A percentile compares a stretch with the other conserved stretches of the same genome.
Evolutionary conservation across 2,329 filamentous ascomycete genomes (phyloP).

Genomic region (Colletotrichum sp.): DNA sequence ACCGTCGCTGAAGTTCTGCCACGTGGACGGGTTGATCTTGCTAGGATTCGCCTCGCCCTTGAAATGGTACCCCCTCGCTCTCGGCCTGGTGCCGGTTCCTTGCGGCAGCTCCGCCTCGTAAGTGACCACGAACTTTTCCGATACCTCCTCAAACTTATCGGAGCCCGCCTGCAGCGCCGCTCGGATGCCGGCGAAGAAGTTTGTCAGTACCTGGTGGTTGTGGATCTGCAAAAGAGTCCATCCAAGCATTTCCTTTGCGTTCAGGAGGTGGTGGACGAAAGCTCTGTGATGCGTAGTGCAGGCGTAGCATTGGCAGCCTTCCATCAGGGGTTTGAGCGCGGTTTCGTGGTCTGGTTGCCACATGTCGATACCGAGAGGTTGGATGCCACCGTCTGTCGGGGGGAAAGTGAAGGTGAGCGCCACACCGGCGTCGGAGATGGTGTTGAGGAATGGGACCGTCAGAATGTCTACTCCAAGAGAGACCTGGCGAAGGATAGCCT

Average conservation of each 20-base stretch:
- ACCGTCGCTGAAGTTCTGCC: slow-evolving; percentile 56
- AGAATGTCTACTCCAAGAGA: slow-evolving; percentile 81
- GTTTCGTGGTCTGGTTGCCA: slow-evolving; percentile 69
- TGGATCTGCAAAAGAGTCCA: slow-evolving; percentile 94
- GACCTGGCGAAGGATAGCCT: slow-evolving; percentile 78
- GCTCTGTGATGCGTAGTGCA: slow-evolving; percentile 86
- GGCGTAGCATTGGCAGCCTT: slow-evolving; percentile 78
- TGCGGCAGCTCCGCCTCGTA: slow-evolving; percentile 78
- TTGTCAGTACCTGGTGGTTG: slow-evolving; percentile 76
- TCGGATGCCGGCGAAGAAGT: slow-evolving; percentile 78
- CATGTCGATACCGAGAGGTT: slow-evolving; percentile 78
- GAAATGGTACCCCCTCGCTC: slow-evolving; percentile 82
- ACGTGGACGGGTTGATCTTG: slow-evolving; percentile 72
- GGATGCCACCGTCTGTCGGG: slow-evolving; percentile 19
- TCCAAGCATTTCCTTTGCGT: slow-evolving; percentile 94
- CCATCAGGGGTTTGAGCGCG: slow-evolving; percentile 65
- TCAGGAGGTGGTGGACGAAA: slow-evolving; percentile 85
- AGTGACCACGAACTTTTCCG: slow-evolving; percentile 43
- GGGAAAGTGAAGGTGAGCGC: slow-evolving; percentile 80
- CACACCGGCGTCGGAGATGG: slow-evolving; percentile 82
- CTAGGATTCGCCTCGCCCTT: slow-evolving; percentile 70
- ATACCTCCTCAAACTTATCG: slow-evolving; percentile 62
- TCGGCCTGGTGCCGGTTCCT: slow-evolving; percentile 78
- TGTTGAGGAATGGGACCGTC: slow-evolving; percentile 76
- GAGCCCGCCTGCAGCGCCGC: slow-evolving; percentile 63